Evolutionary conservation across 2,329 filamentous ascomycete genomes (phyloP).

Genomic region (Lasiodiplodia citricola): DNA sequence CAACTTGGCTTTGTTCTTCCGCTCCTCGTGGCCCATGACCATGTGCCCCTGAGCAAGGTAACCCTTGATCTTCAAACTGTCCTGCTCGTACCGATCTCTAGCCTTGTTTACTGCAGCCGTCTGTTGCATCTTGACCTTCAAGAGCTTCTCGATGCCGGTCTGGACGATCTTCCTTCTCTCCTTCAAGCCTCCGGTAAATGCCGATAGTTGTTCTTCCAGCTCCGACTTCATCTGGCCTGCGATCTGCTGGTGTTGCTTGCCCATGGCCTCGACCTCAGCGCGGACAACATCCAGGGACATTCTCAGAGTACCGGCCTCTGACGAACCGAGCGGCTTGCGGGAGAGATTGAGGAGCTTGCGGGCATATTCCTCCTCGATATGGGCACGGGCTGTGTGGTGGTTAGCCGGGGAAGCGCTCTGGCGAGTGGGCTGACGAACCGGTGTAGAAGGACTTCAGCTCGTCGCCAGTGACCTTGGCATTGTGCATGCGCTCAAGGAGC

Average conservation of each 20-base stretch:
- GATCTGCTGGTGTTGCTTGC: slow-evolving; percentile 88
- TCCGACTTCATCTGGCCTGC: slow-evolving; percentile 95
- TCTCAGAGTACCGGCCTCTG: slow-evolving; percentile 82
- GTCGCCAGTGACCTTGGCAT: slow-evolving; percentile 92
- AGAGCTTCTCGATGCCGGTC: slow-evolving; percentile 87
- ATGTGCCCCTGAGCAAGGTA: slow-evolving; percentile 98
- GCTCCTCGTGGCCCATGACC: slow-evolving; percentile 99
- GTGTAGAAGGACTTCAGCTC: slow-evolving; percentile 91
- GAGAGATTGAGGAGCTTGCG: slow-evolving; percentile 85
- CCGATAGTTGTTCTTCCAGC: slow-evolving; percentile 88
- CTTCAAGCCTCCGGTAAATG: slow-evolving; percentile 94
- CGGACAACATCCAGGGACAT: slow-evolving; percentile 85
- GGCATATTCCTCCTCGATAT: slow-evolving; percentile 96
- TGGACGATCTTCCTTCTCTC: slow-evolving; percentile 97
- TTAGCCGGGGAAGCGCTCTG: slow-evolving; percentile 19
- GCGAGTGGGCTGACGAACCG: slow-evolving; percentile 55
- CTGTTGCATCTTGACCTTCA: slow-evolving; percentile 93
- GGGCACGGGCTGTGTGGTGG: slow-evolving; percentile 70
- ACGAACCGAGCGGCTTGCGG: slow-evolving; percentile 86
- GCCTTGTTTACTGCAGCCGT: slow-evolving; percentile 92
- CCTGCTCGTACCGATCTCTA: slow-evolving; percentile 93
- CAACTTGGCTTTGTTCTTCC: slow-evolving; percentile 97
- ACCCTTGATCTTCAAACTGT: slow-evolving; percentile 97
- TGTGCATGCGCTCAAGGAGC: slow-evolving; percentile 91
- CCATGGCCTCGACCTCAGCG: slow-evolving; percentile 90